Base-by-base conservation (phyloP, 352 stramenopile genomes). In the Peronosclerospora sorghi region DNA sequence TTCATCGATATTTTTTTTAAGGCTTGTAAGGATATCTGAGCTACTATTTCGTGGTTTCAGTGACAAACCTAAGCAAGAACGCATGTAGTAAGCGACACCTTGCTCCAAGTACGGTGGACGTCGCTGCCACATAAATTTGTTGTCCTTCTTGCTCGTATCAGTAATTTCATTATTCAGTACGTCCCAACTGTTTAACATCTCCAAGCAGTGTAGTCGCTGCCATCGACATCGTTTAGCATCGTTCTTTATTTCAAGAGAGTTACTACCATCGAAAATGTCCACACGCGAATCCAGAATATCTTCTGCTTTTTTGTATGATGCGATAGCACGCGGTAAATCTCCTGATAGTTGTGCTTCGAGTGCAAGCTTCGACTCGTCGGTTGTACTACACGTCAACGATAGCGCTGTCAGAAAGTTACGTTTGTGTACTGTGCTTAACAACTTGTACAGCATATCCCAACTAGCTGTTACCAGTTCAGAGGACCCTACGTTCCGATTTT, bases 391-490 rank as follows among this genome's bases (percentile, higher is more conserved):
- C 32, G 51, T 54, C 6, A 73, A 68, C 2, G 72, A 63, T 0
- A 87, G 59, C 8, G 73, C 70, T 17, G 76, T 61, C 8, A 86
- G 19, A 20, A 86, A 69, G 23, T 85, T 79, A 10, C 57, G 68
- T 38, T 85, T 83, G 34, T 87, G 61, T 8, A 75, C 61, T 12
- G 68, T 69, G 19, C 69, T 58, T 29, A 91, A 35, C 21, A 91
- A 41, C 35, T 87, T 86, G 50, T 88, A 69, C 5, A 91, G 56
- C 24, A 87, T 58, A 55, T 87, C 77, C 67, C 75, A 79, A 19
- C 56, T 68, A 30, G 69, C 59, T 12, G 58, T 40, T 14, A 61
- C 17, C 4, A 29, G 45, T 32, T 72, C 56, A 23, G 55, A 20
- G 35, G 48, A 43, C 6, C 38, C 12, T 21, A 45, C 1, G 41